Evolutionary conservation across 106 monocot genomes (phyloP).

Genomic region (Platanthera guangdongensis): DNA sequence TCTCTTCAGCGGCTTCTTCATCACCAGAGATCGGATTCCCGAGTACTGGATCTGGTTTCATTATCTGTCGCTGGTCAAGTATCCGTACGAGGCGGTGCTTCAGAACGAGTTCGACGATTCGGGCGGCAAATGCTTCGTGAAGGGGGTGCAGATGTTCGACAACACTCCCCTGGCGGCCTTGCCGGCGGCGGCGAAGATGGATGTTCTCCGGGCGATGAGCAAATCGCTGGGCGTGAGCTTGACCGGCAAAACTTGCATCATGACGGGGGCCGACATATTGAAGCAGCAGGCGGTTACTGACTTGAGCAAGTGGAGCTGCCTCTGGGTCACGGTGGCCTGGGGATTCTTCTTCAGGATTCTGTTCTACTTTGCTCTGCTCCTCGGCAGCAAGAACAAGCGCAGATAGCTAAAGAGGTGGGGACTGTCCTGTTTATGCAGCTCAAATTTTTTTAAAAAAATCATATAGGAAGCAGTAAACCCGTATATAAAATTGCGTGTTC

Average conservation of each 20-base stretch:
- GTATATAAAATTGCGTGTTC: too few species aligned
- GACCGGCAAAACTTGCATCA: slow-evolving; percentile 35
- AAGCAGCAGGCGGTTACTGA: slow-evolving; percentile 53
- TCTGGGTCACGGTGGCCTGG: slow-evolving; percentile 72
- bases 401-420: slow-evolving; percentile 17
- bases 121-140: slow-evolving; percentile 45
- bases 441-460: too few species aligned
- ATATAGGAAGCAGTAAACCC: too few species aligned
- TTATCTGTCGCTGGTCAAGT: slow-evolving; percentile 86
- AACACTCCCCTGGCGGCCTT: slow-evolving; percentile 54
- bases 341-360: slow-evolving; percentile 82
- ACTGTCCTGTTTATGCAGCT: too few species aligned
- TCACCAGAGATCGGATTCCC: slow-evolving; percentile 67
- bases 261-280: slow-evolving; percentile 51
- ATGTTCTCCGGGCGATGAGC: slow-evolving; percentile 47
- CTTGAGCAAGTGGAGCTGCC: slow-evolving; percentile 64
- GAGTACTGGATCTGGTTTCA: slow-evolving; percentile 95
- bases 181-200: slow-evolving; percentile 35
- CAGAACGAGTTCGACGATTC: slow-evolving; percentile 75
- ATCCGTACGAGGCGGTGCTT: slow-evolving; percentile 86
- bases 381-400: slow-evolving; percentile 84
- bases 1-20: slow-evolving; percentile 92
- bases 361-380: slow-evolving; percentile 68
- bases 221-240: slow-evolving; percentile 33
- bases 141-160: slow-evolving; percentile 82